phyloP scores from a whole-genome alignment of 1,284 basidiomycete species.

The Stygiomarasmius scandens region DNA sequence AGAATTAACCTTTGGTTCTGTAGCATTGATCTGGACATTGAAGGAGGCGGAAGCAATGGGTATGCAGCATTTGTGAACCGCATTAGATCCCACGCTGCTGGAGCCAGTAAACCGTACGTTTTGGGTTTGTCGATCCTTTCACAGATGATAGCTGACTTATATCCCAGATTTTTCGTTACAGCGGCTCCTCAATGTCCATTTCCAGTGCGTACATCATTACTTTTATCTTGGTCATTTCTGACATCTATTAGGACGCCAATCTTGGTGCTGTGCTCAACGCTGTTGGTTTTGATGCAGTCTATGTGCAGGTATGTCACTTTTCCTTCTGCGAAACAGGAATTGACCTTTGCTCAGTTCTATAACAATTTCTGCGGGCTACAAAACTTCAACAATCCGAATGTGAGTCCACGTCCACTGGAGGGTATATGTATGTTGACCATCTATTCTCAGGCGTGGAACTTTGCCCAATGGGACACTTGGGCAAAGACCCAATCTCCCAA shows the following conservation, averaged over 20 bases:
- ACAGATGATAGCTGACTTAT: not conserved
- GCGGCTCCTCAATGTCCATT: constrained; percentile 70
- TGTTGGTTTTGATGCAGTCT: constrained; percentile 63
- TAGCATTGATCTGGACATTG: constrained; percentile 69
- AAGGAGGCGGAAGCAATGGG: constrained; percentile 56
- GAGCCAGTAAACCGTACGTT: constrained; percentile 51
- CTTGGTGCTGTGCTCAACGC: constrained; percentile 56
- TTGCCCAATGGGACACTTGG: constrained; percentile 61
- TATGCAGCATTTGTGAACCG: constrained; percentile 57
- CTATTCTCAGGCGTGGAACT: constrained; percentile 49
- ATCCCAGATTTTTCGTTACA: constrained; percentile 58
- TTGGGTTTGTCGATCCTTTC: not conserved
- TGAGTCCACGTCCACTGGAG: too few relatives aligned
- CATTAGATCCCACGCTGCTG: constrained; percentile 48
- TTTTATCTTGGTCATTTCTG: not conserved
- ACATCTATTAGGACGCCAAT: constrained; percentile 47
- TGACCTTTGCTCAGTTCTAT: constrained; percentile 27
- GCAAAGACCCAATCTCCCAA: constrained; percentile 61
- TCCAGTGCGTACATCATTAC: not conserved
- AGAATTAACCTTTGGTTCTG: not conserved
- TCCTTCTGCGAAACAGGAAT: not conserved
- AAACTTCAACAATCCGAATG: constrained; percentile 43
- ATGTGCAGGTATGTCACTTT: constrained; percentile 47
- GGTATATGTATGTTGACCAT: not conserved
- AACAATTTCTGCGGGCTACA: constrained; percentile 63